phyloP scores from a whole-genome alignment of 176 grass and related monocot species.

The Microstegium vimineum region DNA sequence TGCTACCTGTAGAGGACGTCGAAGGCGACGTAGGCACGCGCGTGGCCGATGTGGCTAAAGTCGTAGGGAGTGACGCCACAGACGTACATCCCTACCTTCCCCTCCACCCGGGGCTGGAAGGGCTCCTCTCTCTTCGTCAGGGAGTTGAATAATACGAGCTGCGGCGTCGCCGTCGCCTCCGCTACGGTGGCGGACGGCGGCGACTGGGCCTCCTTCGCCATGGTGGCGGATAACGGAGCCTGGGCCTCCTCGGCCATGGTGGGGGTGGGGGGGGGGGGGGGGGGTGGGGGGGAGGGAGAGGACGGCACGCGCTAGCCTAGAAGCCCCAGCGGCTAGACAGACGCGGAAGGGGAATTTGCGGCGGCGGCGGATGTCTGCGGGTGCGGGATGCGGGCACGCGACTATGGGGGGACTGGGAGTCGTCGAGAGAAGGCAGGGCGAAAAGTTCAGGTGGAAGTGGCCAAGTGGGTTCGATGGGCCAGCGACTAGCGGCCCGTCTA shows the following conservation, averaged over 20 bases:
- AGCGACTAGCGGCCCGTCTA: neutral
- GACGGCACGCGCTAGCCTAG: neutral
- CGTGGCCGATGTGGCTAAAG: conserved; percentile 44
- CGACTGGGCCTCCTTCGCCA: neutral
- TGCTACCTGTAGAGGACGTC: conserved; percentile 43
- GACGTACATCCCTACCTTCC: conserved; percentile 50
- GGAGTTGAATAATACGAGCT: conserved; percentile 19
- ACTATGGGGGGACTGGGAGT: neutral
- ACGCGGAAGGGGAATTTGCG: neutral
- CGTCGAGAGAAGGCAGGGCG: neutral
- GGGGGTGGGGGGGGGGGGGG: neutral
- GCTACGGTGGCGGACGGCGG: neutral
- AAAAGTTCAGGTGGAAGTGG: neutral
- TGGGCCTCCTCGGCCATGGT: neutral
- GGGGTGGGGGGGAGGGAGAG: neutral
- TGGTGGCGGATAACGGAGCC: neutral
- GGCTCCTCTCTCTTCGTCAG: conserved; percentile 29
- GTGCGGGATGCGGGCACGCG: neutral
- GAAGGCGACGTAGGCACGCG: conserved; percentile 43
- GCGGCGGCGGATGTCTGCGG: neutral
- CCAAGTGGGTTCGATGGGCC: neutral
- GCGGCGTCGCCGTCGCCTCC: neutral
- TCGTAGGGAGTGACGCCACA: conserved; percentile 54
- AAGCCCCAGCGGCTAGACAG: neutral
- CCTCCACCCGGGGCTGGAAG: conserved; percentile 37